These are phyloP conservation scores for Diplotaxis tenuifolia DNA, from an alignment of 345 rosid species.

Conservation along the genomic window DNA sequence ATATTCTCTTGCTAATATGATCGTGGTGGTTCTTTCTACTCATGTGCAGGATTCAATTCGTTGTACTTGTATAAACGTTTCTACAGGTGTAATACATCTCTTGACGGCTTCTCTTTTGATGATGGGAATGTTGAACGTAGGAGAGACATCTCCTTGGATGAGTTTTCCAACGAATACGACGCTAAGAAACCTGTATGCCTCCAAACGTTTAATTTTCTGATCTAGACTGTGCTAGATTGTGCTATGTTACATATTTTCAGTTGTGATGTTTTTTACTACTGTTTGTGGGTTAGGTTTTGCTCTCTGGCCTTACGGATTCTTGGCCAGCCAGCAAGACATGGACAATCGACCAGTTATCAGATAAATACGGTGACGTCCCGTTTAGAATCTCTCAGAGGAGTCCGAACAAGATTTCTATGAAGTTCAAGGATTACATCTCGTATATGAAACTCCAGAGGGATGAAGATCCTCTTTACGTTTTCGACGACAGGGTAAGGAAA, in stretches of 20 bases:
- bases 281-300: constrained; percentile 57
- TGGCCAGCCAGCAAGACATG: constrained; percentile 92
- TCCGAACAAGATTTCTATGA: constrained; percentile 58
- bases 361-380: constrained; percentile 59
- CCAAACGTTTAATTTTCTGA: not conserved
- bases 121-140: constrained; percentile 68
- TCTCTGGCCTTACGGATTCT: constrained; percentile 69
- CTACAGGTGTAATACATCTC: constrained; percentile 74
- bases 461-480: constrained; percentile 94
- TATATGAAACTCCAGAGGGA: constrained; percentile 78
- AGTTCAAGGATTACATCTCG: constrained; percentile 75
- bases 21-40: not conserved
- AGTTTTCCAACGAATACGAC: constrained; percentile 55
- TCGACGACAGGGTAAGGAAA: constrained; percentile 75
- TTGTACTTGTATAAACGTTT: constrained; percentile 77
- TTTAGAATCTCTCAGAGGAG: constrained; percentile 90
- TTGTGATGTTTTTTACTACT: constrained; percentile 2
- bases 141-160: constrained; percentile 53
- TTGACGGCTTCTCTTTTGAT: constrained; percentile 66
- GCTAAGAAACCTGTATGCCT: constrained; percentile 70
- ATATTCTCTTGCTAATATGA: not conserved
- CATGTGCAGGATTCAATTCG: constrained; percentile 74
- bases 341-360: constrained; percentile 66
- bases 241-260: constrained; percentile 1
- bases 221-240: not conserved